These are phyloP conservation scores for Amylostereum areolatum DNA, from an alignment of 1,284 basidiomycete species.

Conservation along the genomic window DNA sequence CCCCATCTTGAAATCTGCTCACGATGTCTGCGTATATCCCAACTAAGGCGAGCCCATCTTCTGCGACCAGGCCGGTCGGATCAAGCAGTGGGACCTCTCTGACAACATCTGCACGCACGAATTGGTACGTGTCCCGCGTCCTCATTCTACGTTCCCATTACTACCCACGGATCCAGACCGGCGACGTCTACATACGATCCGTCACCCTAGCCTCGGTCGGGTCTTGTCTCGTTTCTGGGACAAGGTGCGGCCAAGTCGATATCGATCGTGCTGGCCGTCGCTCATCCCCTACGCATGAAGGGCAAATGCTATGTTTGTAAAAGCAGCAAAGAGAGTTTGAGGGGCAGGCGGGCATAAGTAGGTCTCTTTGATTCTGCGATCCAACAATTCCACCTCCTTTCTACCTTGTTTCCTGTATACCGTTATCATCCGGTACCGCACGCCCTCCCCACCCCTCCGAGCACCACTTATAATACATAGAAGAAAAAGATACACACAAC, in stretches of 20 bases:
- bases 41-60: conserved; percentile 98
- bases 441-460: too few relatives aligned
- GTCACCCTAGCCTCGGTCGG: conserved; percentile 95
- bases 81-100: conserved; percentile 98
- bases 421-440: too few relatives aligned
- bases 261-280: conserved; percentile 12
- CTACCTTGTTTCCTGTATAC: too few relatives aligned
- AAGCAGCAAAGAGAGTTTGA: conserved; percentile 74
- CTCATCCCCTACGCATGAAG: conserved; percentile 31
- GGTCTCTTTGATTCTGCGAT: too few relatives aligned
- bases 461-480: too few relatives aligned
- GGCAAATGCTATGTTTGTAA: conserved; percentile 97
- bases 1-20: conserved; percentile 76
- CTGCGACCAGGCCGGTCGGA: conserved; percentile 97
- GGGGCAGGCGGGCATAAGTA: too few relatives aligned
- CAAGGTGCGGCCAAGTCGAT: conserved; percentile 47
- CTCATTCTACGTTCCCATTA: conserved; percentile 6
- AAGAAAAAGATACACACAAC: too few relatives aligned
- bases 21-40: conserved; percentile 97
- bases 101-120: conserved; percentile 98
- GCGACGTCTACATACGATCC: conserved; percentile 93
- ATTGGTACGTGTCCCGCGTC: conserved; percentile 53
- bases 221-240: conserved; percentile 93
- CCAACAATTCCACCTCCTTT: too few relatives aligned
- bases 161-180: conserved; percentile 53